Evolutionary conservation across 2,329 filamentous ascomycete species (phyloP).

Genomic region (Fusarium brachygibbosum): DNA sequence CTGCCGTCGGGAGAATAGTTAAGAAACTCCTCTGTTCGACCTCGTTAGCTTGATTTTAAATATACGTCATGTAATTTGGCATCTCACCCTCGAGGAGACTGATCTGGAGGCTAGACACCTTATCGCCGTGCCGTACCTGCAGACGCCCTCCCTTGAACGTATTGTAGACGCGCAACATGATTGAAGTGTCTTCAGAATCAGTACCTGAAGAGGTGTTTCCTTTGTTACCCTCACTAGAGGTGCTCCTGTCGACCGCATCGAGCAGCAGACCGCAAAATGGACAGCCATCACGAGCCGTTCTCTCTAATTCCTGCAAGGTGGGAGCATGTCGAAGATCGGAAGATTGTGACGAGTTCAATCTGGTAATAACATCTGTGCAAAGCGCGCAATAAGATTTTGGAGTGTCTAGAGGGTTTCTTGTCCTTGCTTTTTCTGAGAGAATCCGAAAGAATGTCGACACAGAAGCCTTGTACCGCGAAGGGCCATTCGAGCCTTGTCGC

Average conservation of each 20-base stretch:
- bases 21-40: neutral
- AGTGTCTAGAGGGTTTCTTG: neutral
- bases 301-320: neutral
- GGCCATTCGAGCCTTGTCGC: fast-evolving
- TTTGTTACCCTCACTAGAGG: too few relatives aligned
- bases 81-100: neutral
- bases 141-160: neutral
- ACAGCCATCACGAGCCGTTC: neutral
- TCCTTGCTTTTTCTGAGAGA: neutral
- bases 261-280: neutral
- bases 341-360: neutral
- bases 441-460: neutral
- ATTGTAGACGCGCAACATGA: neutral
- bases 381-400: neutral
- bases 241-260: neutral
- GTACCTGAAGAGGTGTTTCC: too few relatives aligned
- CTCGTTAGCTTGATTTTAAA: neutral
- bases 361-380: neutral
- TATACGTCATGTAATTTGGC: neutral
- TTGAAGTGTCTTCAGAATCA: neutral
- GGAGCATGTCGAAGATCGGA: neutral
- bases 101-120: neutral
- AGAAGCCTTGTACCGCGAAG: neutral
- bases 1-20: neutral
- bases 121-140: neutral